phyloP scores from a whole-genome alignment of 768 basidiomycete species.

The Xerocomellus dryophilus region DNA sequence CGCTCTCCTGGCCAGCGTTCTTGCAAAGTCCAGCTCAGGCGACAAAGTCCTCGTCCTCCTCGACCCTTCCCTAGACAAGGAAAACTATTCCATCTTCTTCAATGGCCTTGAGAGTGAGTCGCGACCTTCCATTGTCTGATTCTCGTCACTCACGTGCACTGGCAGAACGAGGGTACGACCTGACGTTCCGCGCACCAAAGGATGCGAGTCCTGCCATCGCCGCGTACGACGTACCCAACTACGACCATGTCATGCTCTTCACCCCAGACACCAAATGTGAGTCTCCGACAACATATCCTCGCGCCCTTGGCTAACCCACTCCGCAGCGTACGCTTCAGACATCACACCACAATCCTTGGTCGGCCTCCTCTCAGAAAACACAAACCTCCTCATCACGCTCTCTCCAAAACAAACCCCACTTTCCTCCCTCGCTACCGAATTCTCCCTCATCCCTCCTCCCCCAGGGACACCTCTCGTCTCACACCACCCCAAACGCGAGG shows the following conservation, averaged over 20 bases:
- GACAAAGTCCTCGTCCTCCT: constrained; percentile 82
- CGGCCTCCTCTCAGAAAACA: constrained; percentile 59
- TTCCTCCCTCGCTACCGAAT: constrained; percentile 81
- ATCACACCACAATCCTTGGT: constrained; percentile 81
- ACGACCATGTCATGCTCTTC: constrained; percentile 84
- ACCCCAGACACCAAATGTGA: constrained; percentile 83
- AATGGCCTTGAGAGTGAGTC: constrained; percentile 65
- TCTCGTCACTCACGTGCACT: background rate
- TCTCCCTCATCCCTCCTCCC: constrained; percentile 84
- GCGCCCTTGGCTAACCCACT: background rate
- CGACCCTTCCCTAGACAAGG: constrained; percentile 63
- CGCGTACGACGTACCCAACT: constrained; percentile 68
- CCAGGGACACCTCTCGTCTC: constrained; percentile 82
- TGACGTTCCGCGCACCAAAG: constrained; percentile 85
- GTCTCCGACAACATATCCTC: background rate
- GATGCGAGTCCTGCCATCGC: constrained; percentile 64
- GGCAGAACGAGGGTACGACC: constrained; percentile 75
- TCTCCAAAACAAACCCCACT: constrained; percentile 73
- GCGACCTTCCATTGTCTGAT: background rate
- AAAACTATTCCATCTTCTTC: constrained; percentile 82
- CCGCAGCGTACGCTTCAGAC: constrained; percentile 64
- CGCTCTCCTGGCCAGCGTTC: constrained; percentile 21
- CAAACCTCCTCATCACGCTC: constrained; percentile 83
- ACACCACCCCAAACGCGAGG: constrained; percentile 75
- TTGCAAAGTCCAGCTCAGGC: constrained; percentile 75